Evolutionary conservation across 352 stramenopile species (phyloP).

Genomic region (Pythium rhizo-oryzae): DNA sequence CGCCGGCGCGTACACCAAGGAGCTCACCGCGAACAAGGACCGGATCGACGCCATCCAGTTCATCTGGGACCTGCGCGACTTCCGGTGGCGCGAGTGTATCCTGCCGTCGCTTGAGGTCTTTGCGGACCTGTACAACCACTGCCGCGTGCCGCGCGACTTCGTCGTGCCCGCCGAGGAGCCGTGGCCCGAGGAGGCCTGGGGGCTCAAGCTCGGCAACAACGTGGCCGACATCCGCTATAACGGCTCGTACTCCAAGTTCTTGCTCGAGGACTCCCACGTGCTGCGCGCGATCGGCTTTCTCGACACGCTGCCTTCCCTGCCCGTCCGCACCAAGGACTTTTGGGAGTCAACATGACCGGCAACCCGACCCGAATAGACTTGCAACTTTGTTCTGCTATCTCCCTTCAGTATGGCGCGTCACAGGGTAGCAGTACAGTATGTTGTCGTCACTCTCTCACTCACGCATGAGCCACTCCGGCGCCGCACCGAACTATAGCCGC

Average conservation of each 20-base stretch:
- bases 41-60: constrained; percentile 31
- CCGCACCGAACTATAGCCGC: too few relatives aligned
- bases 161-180: constrained; percentile 22
- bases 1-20: constrained; percentile 16
- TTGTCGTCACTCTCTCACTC: too few relatives aligned
- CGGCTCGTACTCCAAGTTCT: constrained; percentile 23
- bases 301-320: constrained; percentile 11
- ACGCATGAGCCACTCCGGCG: too few relatives aligned
- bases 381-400: neutral
- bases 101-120: constrained; percentile 28
- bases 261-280: constrained; percentile 11
- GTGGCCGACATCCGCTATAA: constrained; percentile 25
- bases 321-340: constrained; percentile 8
- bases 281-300: constrained; percentile 26
- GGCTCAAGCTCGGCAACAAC: constrained; percentile 19
- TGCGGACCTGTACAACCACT: constrained; percentile 18
- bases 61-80: constrained; percentile 25
- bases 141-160: constrained; percentile 25
- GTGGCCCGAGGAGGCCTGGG: constrained; percentile 28
- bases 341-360: neutral
- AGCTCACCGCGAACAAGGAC: constrained; percentile 10
- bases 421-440: too few relatives aligned
- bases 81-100: constrained; percentile 33
- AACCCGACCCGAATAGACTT: neutral
- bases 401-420: too few relatives aligned